phyloP scores from a whole-genome alignment of 495 filamentous ascomycete genomes.

The Aspergillus baeticus region DNA sequence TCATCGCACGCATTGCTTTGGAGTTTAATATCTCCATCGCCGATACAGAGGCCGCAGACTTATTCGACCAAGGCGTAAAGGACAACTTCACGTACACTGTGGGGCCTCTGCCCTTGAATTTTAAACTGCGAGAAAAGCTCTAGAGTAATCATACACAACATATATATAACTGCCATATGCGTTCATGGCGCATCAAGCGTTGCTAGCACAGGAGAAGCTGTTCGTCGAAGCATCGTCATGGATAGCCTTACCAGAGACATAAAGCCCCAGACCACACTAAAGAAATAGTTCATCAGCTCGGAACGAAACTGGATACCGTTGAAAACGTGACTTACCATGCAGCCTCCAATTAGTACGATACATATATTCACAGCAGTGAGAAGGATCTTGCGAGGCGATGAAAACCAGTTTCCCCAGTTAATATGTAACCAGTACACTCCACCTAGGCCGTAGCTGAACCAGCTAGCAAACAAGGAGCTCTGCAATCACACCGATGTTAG shows the following conservation, averaged over 20 bases:
- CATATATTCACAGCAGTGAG: slow-evolving; percentile 29
- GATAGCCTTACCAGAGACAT: slow-evolving; percentile 39
- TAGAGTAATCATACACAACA: too few relatives aligned
- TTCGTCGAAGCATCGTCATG: slow-evolving; percentile 28
- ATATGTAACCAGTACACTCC: slow-evolving; percentile 39
- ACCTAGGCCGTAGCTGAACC: slow-evolving; percentile 36
- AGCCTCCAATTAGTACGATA: slow-evolving; percentile 21
- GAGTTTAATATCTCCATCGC: slow-evolving; percentile 4
- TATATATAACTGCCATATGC: too few relatives aligned
- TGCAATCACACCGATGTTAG: not conserved
- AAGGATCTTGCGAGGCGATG: slow-evolving; percentile 21
- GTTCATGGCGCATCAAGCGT: not conserved
- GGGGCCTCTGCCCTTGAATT: not conserved
- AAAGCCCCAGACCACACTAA: slow-evolving; percentile 40
- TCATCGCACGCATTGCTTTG: not conserved
- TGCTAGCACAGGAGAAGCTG: slow-evolving; percentile 17
- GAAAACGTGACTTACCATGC: slow-evolving; percentile 24
- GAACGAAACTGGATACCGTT: not conserved
- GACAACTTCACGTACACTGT: slow-evolving; percentile 4
- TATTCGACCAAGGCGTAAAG: not conserved
- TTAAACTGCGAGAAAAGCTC: not conserved
- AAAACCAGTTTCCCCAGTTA: slow-evolving; percentile 27
- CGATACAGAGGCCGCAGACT: not conserved
- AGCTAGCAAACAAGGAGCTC: slow-evolving; percentile 28
- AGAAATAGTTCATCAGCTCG: not conserved